Evolutionary conservation across 495 filamentous ascomycete genomes (phyloP).

Genomic region (Penicillium argentinense): DNA sequence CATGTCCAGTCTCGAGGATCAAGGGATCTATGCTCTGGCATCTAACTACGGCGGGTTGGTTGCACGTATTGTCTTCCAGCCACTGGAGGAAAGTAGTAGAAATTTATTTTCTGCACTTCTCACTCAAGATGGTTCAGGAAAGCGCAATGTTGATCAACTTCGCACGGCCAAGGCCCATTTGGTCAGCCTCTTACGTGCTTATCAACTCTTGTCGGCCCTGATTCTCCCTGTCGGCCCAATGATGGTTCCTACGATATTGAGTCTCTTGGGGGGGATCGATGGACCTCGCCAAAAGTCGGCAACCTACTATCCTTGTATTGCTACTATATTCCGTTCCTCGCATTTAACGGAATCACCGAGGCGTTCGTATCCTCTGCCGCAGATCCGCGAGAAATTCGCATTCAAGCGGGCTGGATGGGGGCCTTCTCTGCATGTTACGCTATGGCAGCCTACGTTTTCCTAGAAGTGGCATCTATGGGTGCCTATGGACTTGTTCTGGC

Average conservation of each 20-base stretch:
- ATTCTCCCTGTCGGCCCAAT: conserved; percentile 68
- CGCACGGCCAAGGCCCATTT: conserved; percentile 35
- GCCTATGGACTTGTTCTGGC: conserved; percentile 79
- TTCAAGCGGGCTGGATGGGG: conserved; percentile 80
- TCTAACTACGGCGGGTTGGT: conserved; percentile 92
- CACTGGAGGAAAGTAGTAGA: conserved; percentile 87
- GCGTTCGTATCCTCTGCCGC: conserved; percentile 89
- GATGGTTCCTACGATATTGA: conserved; percentile 68
- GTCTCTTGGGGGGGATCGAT: conserved; percentile 70
- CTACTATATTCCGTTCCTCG: conserved; percentile 89
- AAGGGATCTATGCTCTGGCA: conserved; percentile 92
- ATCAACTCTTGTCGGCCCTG: conserved; percentile 63
- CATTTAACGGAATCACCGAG: conserved; percentile 88
- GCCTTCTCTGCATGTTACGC: conserved; percentile 74
- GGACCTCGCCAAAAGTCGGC: conserved; percentile 61
- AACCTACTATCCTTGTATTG: conserved; percentile 79
- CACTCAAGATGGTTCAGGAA: conserved; percentile 20
- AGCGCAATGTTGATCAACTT: conserved; percentile 15
- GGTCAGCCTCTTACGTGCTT: conserved; percentile 37
- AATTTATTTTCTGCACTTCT: conserved; percentile 79
- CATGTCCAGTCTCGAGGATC: conserved; percentile 71
- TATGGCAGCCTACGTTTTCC: conserved; percentile 64
- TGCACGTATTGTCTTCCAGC: conserved; percentile 89
- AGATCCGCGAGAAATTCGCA: conserved; percentile 62
- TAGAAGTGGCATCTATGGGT: conserved; percentile 64